Base-by-base conservation (phyloP, 495 filamentous ascomycete genomes). In the Talaromyces thailandensis region DNA sequence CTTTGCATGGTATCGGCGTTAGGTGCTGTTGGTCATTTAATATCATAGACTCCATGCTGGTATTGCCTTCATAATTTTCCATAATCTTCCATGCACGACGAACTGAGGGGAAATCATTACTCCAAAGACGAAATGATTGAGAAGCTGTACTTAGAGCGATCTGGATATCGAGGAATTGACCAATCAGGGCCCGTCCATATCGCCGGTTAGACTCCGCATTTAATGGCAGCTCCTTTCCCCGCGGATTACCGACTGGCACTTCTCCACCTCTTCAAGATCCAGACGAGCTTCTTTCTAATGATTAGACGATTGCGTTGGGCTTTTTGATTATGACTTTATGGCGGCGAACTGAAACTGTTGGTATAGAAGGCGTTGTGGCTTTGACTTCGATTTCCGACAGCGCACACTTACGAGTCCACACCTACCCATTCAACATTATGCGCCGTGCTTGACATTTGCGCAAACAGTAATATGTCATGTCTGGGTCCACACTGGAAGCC, bases 1-100 rank as follows among this genome's bases (percentile, higher is more conserved):
- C 45, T 74, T 74, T 71, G 68, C 69, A 75, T 67, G 70, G 69
- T 71, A 67, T 50, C 63, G 73, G 73, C 73, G 73, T 75, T 75
- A 43, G 50, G 68, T 60, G 64, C 48, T 64, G 31, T 45, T 48
- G 21, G 6, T 48, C 5, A 1, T 40, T 16, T 21, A 14, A 55
- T 48, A 48, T 48, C n/a, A 48, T 48, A 48, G 43, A 21, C 37
- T 7, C 18, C 14, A 14, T 55, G 51, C 24, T 14, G 51, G 9
- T 28, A 28, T 23, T 1, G 11, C 23, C 24, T 5, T 55, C 23
- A 4, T 53, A 12, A 51, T 7, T 53, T 23, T n/a, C n/a, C 11
- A 8, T 18, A 9, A 14, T 14, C 3, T 45, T 14, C 40, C 40
- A 45, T 28, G 26, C 6, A 28, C 26, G 26, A 28, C 6, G 26